phyloP scores from a whole-genome alignment of 2,329 filamentous ascomycete genomes.

The Stachybotrys elegans region DNA sequence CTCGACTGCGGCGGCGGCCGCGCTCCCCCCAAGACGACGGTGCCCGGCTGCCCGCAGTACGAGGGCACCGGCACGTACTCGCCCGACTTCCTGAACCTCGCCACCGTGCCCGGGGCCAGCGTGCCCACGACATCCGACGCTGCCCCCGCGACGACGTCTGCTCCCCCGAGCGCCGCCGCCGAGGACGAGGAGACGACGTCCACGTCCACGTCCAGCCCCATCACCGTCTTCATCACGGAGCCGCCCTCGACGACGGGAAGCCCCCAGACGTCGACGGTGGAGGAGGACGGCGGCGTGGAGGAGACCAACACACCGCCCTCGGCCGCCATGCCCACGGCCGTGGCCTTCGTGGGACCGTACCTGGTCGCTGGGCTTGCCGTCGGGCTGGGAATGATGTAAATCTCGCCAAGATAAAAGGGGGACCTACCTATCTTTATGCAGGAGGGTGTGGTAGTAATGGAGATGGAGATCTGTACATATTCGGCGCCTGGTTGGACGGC shows the following conservation, averaged over 20 bases:
- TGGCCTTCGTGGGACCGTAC: conserved; percentile 15
- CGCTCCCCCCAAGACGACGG: conserved; percentile 57
- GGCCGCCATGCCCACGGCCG: conserved; percentile 17
- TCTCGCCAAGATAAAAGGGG: too few relatives aligned
- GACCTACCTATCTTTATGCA: too few relatives aligned
- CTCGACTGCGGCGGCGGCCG: conserved; percentile 65
- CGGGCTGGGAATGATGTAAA: conserved; percentile 21
- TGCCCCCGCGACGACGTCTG: not conserved
- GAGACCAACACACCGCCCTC: conserved; percentile 14
- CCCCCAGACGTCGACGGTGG: conserved; percentile 10
- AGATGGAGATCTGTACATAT: too few relatives aligned
- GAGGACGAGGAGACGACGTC: conserved; percentile 6
- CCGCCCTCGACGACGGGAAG: conserved; percentile 10
- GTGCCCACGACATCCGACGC: not conserved
- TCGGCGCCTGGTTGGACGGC: too few relatives aligned
- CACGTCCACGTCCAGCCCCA: conserved; percentile 8
- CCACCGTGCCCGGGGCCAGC: conserved; percentile 16
- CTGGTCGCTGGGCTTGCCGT: conserved; percentile 22
- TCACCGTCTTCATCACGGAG: conserved; percentile 6
- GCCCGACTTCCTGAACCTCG: conserved; percentile 40
- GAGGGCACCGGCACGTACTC: conserved; percentile 49
- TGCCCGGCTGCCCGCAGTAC: conserved; percentile 56
- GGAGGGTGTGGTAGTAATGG: too few relatives aligned
- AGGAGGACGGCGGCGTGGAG: not conserved
- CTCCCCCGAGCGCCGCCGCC: not conserved